Conservation (phyloP, 768 basidiomycete species). For the Boletus subcaerulescens region DNA sequence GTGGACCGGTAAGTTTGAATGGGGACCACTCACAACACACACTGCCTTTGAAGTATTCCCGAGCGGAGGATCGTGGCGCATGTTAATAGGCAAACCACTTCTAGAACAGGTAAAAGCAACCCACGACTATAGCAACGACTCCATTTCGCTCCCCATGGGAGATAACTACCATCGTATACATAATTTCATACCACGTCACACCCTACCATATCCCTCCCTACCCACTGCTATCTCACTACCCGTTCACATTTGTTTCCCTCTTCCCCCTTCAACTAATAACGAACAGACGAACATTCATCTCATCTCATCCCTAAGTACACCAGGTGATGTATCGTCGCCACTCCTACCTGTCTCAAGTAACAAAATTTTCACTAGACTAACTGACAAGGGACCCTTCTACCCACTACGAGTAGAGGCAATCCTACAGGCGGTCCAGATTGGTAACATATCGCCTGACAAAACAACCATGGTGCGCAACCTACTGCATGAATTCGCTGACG, state of each 20-base stretch:
- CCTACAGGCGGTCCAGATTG: rapidly evolving
- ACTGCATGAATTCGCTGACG: neutral
- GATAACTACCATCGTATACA: too few relatives aligned
- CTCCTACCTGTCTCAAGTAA: too few relatives aligned
- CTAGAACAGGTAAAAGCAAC: neutral
- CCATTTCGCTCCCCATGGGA: neutral
- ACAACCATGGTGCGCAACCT: neutral
- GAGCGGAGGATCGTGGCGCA: neutral
- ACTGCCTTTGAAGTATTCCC: neutral
- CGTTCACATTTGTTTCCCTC: too few relatives aligned
- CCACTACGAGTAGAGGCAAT: neutral
- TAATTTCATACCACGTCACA: too few relatives aligned
- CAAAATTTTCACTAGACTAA: neutral
- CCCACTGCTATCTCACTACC: too few relatives aligned
- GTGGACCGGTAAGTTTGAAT: neutral
- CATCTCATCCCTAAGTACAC: neutral
- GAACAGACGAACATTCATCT: too few relatives aligned
- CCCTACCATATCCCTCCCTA: too few relatives aligned
- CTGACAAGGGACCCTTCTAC: neutral
- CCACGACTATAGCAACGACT: neutral
- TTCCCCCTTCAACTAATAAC: too few relatives aligned
- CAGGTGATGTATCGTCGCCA: neutral
- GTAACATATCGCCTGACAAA: neutral
- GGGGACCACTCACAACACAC: neutral
- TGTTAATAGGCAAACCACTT: neutral